Conservation (phyloP, 164 flowering plant genomes). For the Vitis cinerea region DNA sequence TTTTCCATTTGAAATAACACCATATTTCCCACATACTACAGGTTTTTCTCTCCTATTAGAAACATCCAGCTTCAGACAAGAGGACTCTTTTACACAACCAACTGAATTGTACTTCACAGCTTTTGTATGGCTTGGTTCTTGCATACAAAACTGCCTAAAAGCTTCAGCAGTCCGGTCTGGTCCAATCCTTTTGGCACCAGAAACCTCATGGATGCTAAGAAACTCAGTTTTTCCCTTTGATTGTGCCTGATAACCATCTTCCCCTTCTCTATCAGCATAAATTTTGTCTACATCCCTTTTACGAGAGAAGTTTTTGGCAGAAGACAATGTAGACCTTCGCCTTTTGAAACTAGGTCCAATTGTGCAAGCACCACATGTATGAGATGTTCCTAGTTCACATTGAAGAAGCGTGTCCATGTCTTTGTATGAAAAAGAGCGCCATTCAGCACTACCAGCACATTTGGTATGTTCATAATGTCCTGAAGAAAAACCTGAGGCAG, state of each 20-base stretch:
- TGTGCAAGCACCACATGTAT: slow-evolving; percentile 13
- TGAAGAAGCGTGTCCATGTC: slow-evolving; percentile 15
- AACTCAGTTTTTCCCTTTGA: background rate
- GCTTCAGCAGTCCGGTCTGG: slow-evolving; percentile 9
- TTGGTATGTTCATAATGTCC: slow-evolving; percentile 13
- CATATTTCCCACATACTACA: slow-evolving; percentile 54
- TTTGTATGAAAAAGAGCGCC: slow-evolving; percentile 16
- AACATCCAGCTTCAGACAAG: slow-evolving; percentile 9
- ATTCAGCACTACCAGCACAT: slow-evolving; percentile 7
- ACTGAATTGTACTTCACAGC: slow-evolving; percentile 12
- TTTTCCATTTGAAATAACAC: slow-evolving; percentile 47
- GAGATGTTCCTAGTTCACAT: slow-evolving; percentile 15
- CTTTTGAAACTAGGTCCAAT: slow-evolving; percentile 24
- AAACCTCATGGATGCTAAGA: background rate
- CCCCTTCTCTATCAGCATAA: slow-evolving; percentile 19
- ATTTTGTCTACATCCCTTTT: slow-evolving; percentile 28
- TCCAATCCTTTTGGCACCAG: slow-evolving; percentile 25
- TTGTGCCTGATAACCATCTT: slow-evolving; percentile 18
- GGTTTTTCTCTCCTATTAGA: slow-evolving; percentile 33
- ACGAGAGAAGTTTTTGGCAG: slow-evolving; percentile 17
- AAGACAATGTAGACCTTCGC: slow-evolving; percentile 24
- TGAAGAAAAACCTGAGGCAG: slow-evolving; percentile 21
- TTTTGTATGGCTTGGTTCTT: slow-evolving; percentile 15
- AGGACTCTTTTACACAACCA: slow-evolving; percentile 7
- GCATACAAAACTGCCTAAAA: slow-evolving; percentile 2